Evolutionary conservation across 2,329 filamentous ascomycete species (phyloP).

Genomic region (Alternaria incomplexa): DNA sequence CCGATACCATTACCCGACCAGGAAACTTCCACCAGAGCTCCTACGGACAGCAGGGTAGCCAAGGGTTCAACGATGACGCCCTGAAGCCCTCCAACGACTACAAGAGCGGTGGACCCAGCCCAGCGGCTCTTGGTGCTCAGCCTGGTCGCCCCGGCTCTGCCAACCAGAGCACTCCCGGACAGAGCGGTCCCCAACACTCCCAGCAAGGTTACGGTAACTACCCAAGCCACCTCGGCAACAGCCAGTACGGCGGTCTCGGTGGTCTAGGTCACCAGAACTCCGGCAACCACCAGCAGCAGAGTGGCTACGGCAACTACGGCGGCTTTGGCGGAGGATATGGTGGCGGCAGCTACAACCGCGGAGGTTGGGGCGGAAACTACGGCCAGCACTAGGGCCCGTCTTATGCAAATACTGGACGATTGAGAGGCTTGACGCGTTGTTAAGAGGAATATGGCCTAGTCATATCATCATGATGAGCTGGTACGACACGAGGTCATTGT

Average conservation of each 20-base stretch:
- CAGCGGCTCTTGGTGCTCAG: slow-evolving; percentile 62
- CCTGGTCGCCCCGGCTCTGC: slow-evolving; percentile 68
- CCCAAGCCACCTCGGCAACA: slow-evolving; percentile 57
- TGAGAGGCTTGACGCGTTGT: slow-evolving; percentile 5
- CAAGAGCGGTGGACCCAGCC: slow-evolving; percentile 64
- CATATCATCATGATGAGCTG: slow-evolving; percentile 22
- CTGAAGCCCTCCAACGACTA: slow-evolving; percentile 64
- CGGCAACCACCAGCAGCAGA: slow-evolving; percentile 51
- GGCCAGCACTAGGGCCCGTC: slow-evolving; percentile 42
- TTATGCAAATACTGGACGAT: not conserved
- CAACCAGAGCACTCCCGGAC: slow-evolving; percentile 63
- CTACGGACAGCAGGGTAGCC: slow-evolving; percentile 55
- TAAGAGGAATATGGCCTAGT: slow-evolving; percentile 30
- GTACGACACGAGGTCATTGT: slow-evolving; percentile 33
- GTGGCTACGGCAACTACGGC: slow-evolving; percentile 52
- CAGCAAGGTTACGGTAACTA: slow-evolving; percentile 66
- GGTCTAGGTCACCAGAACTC: slow-evolving; percentile 58
- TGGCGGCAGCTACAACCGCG: slow-evolving; percentile 51
- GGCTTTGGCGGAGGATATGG: slow-evolving; percentile 51
- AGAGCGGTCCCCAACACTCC: slow-evolving; percentile 60
- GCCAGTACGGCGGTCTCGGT: slow-evolving; percentile 61
- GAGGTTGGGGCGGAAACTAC: slow-evolving; percentile 59
- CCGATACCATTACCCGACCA: slow-evolving; percentile 66
- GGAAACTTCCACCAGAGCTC: slow-evolving; percentile 60
- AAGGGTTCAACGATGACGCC: slow-evolving; percentile 57